A percentile compares a stretch with the other conserved stretches of the same genome.
phyloP scores from a whole-genome alignment of 2,329 filamentous ascomycete genomes.

The Rhynchosporium secalis region DNA sequence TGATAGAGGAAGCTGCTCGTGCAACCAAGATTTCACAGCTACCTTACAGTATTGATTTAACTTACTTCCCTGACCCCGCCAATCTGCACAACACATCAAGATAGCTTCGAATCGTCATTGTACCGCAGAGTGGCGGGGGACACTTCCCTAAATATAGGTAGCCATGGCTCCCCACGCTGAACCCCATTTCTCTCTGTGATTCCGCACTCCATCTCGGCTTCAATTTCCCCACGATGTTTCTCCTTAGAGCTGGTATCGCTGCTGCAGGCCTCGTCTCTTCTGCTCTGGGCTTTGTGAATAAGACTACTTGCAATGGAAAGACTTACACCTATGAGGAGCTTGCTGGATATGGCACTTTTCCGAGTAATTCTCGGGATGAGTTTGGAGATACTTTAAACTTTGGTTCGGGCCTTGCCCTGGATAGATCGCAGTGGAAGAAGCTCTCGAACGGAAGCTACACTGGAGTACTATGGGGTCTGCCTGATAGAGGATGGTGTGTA shows the following conservation, averaged over 20 bases:
- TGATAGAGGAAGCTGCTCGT: background rate
- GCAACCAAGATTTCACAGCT: background rate
- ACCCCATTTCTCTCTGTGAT: background rate
- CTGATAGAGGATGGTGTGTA: conserved; percentile 65
- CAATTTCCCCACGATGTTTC: conserved; percentile 22
- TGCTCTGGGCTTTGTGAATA: conserved; percentile 23
- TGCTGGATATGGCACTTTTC: conserved; percentile 64
- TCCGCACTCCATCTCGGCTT: background rate
- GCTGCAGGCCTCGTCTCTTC: conserved; percentile 12
- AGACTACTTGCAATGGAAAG: conserved; percentile 49
- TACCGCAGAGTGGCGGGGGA: background rate
- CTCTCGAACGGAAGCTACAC: conserved; percentile 53
- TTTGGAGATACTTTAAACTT: conserved; percentile 69
- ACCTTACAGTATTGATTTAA: background rate
- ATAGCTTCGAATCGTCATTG: conserved; percentile 8
- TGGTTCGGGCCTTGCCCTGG: conserved; percentile 65
- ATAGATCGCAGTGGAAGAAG: conserved; percentile 59
- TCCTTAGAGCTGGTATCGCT: conserved; percentile 10
- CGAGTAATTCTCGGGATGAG: conserved; percentile 60
- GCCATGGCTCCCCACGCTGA: conserved; percentile 1
- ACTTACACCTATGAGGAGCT: conserved; percentile 66
- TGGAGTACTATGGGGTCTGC: conserved; percentile 60
- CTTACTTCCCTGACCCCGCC: background rate
- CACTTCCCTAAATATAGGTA: conserved; percentile 1
- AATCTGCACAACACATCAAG: conserved; percentile 5